Conservation (phyloP, 2,329 filamentous ascomycete genomes). For the Cytospora chrysosperma region DNA sequence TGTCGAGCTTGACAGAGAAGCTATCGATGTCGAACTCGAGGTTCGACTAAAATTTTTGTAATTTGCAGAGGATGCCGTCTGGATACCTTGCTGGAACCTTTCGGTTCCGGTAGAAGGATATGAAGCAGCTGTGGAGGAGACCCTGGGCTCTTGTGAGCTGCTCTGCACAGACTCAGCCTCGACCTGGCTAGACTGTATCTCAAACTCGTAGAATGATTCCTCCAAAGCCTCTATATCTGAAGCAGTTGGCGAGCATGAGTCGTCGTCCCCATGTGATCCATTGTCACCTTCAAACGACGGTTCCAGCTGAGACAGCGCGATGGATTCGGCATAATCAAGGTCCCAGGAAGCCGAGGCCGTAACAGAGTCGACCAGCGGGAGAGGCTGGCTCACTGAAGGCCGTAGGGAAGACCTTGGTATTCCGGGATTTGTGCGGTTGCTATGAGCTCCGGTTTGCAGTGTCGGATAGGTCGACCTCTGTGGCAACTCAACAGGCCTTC, state of each 20-base stretch:
- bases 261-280: not conserved
- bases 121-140: not conserved
- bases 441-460: not conserved
- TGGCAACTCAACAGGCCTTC: not conserved
- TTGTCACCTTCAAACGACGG: not conserved
- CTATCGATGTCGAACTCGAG: not conserved
- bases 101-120: not conserved
- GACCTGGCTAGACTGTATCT: not conserved
- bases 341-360: not conserved
- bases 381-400: not conserved
- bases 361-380: not conserved
- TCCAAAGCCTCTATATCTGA: conserved; percentile 22
- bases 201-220: conserved; percentile 7
- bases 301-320: not conserved
- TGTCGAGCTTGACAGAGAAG: not conserved
- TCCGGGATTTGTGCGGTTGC: not conserved
- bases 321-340: not conserved
- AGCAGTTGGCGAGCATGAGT: conserved; percentile 15
- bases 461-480: not conserved
- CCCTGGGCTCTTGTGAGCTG: not conserved
- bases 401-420: not conserved
- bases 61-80: not conserved
- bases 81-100: too few relatives aligned
- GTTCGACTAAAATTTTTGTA: not conserved
- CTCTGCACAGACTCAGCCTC: not conserved